Evolutionary conservation across 2,329 filamentous ascomycete genomes (phyloP).

Genomic region (Phialophora chinensis): DNA sequence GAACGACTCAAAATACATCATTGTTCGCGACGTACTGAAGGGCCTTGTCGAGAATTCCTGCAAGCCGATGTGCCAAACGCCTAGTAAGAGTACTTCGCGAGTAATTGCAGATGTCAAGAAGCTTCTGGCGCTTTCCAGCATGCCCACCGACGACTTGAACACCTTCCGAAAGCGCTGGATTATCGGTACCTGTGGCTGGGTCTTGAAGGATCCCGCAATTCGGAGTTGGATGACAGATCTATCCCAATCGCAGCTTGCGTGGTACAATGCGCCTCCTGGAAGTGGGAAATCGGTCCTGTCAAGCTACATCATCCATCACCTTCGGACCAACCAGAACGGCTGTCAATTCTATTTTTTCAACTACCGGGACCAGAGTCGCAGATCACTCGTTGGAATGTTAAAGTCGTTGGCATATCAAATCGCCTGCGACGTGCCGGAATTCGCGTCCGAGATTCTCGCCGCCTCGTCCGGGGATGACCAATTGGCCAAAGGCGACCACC

Average conservation of each 20-base stretch:
- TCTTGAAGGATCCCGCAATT: conserved; percentile 19
- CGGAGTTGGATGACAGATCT: conserved; percentile 21
- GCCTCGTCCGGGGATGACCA: conserved; percentile 39
- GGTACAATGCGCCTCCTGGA: conserved; percentile 42
- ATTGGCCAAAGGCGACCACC: conserved; percentile 40
- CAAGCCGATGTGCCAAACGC: background rate
- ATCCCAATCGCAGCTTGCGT: conserved; percentile 37
- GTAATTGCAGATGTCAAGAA: conserved; percentile 12
- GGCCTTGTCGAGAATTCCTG: conserved; percentile 24
- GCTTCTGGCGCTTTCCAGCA: conserved; percentile 6
- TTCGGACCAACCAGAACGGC: conserved; percentile 26
- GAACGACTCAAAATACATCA: conserved; percentile 41
- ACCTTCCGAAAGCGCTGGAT: conserved; percentile 23
- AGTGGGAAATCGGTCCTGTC: conserved; percentile 46
- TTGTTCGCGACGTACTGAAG: conserved; percentile 25
- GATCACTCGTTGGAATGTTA: conserved; percentile 36
- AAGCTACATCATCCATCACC: conserved; percentile 38
- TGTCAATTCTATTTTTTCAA: conserved; percentile 44
- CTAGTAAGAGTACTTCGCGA: background rate
- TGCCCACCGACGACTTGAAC: conserved; percentile 26
- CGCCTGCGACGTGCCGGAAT: conserved; percentile 32
- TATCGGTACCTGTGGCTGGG: conserved; percentile 31
- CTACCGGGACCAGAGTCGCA: conserved; percentile 41
- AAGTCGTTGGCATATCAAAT: conserved; percentile 43
- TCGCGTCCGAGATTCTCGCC: conserved; percentile 36